Percentiles rank a stretch among this genome's conserved stretches.
phyloP scores from a whole-genome alignment of 192 early-diverging fungal species.

The Obelidium mucronatum region DNA sequence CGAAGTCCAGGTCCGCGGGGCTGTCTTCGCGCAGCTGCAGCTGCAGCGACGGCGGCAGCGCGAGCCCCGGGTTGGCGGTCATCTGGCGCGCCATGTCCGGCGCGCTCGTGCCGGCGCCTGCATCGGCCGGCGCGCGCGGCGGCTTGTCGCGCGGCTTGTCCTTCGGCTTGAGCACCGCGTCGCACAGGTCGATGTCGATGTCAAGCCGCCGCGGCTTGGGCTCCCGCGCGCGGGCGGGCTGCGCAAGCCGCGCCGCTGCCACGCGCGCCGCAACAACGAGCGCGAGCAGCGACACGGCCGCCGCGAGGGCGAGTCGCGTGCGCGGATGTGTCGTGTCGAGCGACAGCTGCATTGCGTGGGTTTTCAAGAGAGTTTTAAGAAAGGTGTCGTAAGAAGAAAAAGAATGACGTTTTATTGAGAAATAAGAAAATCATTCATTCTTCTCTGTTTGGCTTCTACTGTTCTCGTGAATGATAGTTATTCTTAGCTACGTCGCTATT shows the following conservation, averaged over 20 bases:
- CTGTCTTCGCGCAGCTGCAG: background rate
- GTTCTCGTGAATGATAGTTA: no score
- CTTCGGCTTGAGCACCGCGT: no score
- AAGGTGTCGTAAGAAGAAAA: no score
- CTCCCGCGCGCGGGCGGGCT: background rate
- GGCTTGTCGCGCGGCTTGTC: no score
- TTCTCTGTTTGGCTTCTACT: no score
- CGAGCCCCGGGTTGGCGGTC: background rate
- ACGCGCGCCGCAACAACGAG: background rate
- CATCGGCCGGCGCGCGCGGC: no score
- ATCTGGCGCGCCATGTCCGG: background rate
- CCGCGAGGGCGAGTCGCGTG: background rate
- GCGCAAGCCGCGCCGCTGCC: background rate
- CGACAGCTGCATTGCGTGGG: no score
- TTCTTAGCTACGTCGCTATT: background rate
- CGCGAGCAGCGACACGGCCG: background rate
- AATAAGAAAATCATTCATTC: no score
- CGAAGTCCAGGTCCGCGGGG: background rate
- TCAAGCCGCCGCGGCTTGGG: background rate
- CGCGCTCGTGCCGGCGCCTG: no score
- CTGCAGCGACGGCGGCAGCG: background rate
- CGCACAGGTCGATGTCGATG: slow-evolving; percentile 19
- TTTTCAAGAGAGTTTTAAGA: no score
- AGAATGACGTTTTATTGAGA: no score
- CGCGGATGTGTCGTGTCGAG: background rate